Base-by-base conservation (phyloP, 1,284 basidiomycete genomes). In the Ustilago crameri region DNA sequence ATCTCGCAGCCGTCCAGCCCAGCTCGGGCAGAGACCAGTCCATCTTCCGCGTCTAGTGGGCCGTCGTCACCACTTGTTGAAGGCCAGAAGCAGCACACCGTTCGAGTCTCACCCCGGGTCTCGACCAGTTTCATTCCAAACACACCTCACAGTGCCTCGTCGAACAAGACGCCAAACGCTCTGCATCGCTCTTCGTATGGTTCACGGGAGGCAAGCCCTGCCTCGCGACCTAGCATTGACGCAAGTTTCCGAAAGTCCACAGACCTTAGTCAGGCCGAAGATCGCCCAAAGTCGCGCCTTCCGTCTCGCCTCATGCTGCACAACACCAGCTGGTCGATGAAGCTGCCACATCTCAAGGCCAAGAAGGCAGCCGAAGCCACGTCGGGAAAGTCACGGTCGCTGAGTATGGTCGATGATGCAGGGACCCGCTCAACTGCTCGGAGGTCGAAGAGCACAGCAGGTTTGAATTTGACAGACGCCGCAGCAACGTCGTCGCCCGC, bases 271-370 rank as follows among this genome's bases (percentile, higher is more conserved):
- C 58, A 59, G 20, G n/a, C 42, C 18, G 56, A 58, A 2, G 51
- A 59, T 8, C 55, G 56, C 23, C 56, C 62, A 5, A 42, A 24
- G 22, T 65, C 62, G 0, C 62, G 62, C 10, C 51, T 65, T 10
- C 51, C 62, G 3, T 65, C 62, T 3, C 62, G 55, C 17, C 47
- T 65, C 24, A 54, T 42, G 35, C 54, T 65, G 15, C 62, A 65
- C 8, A 54, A 51, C 18, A 23, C 51, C 10, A 27, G 32, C 7
- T 58, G 56, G 51, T 54, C 61, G 5, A 45, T 53, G 41, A 64
- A 64, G 30, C 44, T 64, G 12, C 34, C 61, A 3, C 41, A 45
- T 17, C 35, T 65, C 37, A 65, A 53, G 38, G 10, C 42, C 0
- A 65, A 54, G 56, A 59, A 59, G 30, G 18, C 50, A 12, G 27